Evolutionary conservation across 371 early-diverging fungal genomes (phyloP), one percentile per base, ranked within the genome.

Genomic region (Mortierella sp.): DNA sequence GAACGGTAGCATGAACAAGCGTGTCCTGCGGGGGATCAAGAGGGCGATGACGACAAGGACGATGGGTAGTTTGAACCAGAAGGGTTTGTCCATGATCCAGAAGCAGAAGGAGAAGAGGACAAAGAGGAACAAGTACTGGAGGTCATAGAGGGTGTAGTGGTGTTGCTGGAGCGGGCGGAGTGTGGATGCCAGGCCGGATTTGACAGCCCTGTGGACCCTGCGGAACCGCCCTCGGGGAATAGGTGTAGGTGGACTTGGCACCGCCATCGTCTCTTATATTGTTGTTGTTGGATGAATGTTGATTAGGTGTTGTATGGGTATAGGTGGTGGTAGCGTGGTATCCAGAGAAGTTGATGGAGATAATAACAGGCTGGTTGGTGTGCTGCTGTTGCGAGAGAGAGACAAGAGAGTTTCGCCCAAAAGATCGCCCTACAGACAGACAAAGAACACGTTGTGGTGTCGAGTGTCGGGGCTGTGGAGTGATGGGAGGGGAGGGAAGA

Each of bases 1-100:
- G 48, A 91, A 91, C n/a, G 93, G 92, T 10, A 90, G 51, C 55
- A 89, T 88, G 70, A 93, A 92, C 29, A 21, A 29, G 41, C 88
- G 83, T 12, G 88, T 55, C 2, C 41, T 44, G 43, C 70, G 60
- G 11, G 83, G 81, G 48, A 85, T 32, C 35, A 86, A 72, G 44
- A 78, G 75, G 43, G 75, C 76, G 6, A 74, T 38, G 18, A 56
- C 49, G 14, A 71, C 8, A 12, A 81, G 21, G 14, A 72, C 75
- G 7, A 82, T 58, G 6, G 82, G 56, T 35, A 79, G 70, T 44
- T 84, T 78, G 58, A 82, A 56, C 78, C 81, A 74, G 35, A 72
- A 43, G 11, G 88, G 82, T 35, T 58, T 51, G n/a, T 74, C 85
- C 35, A 82, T 77, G 60, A 87, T 70, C 24, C 48, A 63, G 72